Base-by-base conservation (phyloP, 306 rosid species). In the Sesbania bispinosa region DNA sequence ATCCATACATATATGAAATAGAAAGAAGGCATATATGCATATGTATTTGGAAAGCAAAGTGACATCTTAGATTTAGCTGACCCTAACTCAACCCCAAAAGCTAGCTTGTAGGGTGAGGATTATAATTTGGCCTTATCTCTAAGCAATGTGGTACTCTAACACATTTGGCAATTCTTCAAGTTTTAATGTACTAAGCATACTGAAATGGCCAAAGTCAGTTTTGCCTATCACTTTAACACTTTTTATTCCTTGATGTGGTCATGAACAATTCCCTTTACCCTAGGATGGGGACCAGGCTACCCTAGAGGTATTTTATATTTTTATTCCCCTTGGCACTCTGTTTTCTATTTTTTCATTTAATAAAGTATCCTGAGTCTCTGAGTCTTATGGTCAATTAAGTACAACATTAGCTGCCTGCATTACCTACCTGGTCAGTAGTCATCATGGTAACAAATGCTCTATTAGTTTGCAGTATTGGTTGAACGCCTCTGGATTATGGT, bases 361-460 rank as follows among this genome's bases (percentile, higher is more conserved):
- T 47, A 51, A 33, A 38, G 54, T 15, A 24, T 24, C 18, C 18
- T 2, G 45, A 29, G 53, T 45, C 2, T 6, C 2, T 6, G 69
- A 24, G 29, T 57, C 41, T 38, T 7, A 54, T 6, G 59, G 78
- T 72, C 79, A 74, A 67, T 19, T 67, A 45, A 61, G 54, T 61
- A 32, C 72, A 67, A 30, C 68, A 68, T 61, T 45, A 46, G 19
- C 69, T 41, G 9, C 39, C 67, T 30, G 13, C 24, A 21, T 35
- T 50, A 26, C 54, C 78, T 11, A 30, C 77, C 69, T 42, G 36
- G 30, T 48, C 79, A 54, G 30, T 21, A 10, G 41, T 77, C 82
- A 66, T 71, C 76, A 57, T 30, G 10, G 35, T 15, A 19, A 19
- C 39, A 3, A 3, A 39, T 10, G 36, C 42, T n/a, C n/a, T n/a